Evolutionary conservation across 495 filamentous ascomycete species (phyloP).

Genomic region (Aspergillus diversus): DNA sequence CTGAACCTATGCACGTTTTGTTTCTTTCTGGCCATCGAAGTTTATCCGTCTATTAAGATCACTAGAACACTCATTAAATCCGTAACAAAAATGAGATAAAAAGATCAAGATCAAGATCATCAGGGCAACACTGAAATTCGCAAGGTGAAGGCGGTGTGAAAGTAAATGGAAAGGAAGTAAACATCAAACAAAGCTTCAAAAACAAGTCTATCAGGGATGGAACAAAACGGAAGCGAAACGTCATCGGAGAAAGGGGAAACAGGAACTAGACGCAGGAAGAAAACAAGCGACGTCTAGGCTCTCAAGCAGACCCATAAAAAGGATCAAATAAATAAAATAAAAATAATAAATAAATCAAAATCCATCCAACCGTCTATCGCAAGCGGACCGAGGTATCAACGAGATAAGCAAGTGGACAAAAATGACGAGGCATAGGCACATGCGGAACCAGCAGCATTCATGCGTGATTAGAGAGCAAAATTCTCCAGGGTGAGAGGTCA

Average conservation of each 20-base stretch:
- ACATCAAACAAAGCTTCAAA: constrained; percentile 1
- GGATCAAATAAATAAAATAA: constrained; percentile 6
- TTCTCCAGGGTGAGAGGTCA: constrained; percentile 3
- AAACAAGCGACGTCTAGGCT: background rate
- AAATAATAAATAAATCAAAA: constrained; percentile 9
- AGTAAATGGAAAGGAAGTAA: constrained; percentile 6
- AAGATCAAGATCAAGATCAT: background rate
- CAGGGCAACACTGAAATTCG: background rate
- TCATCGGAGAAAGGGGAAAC: background rate
- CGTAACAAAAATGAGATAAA: background rate
- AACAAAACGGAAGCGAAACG: constrained; percentile 2
- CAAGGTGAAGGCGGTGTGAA: constrained; percentile 4
- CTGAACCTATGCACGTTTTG: background rate
- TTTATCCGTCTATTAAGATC: constrained; percentile 6
- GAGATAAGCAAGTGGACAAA: constrained; percentile 18
- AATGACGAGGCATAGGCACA: constrained; percentile 16
- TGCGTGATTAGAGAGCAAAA: constrained; percentile 9
- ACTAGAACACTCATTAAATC: constrained; percentile 4
- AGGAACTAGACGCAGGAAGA: background rate
- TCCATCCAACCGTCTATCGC: constrained; percentile 30
- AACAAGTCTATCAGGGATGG: constrained; percentile 7
- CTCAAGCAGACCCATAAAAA: constrained; percentile 14
- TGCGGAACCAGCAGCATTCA: constrained; percentile 20
- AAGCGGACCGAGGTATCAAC: constrained; percentile 29
- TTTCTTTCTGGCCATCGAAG: background rate